These are phyloP conservation scores for Suhomyces wounanorum DNA, from an alignment of 1,139 yeast species.

Conservation along the genomic window DNA sequence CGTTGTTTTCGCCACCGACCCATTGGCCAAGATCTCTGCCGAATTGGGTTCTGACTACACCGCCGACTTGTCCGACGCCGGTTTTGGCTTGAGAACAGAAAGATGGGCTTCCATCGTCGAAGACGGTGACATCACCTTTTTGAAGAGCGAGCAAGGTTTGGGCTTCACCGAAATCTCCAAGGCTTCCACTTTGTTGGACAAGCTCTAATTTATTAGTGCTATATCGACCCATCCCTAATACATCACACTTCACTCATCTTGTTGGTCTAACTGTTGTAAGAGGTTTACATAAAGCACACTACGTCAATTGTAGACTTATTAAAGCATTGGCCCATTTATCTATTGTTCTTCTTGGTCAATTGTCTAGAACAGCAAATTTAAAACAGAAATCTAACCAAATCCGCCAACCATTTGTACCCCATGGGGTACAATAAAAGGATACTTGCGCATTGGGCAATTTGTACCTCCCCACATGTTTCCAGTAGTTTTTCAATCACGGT, in stretches of 20 bases:
- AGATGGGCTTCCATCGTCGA: conserved; percentile 22
- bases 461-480: too few species aligned
- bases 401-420: too few species aligned
- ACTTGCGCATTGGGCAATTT: too few species aligned
- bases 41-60: conserved; percentile 58
- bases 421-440: too few species aligned
- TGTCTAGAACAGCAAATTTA: too few species aligned
- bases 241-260: neutral
- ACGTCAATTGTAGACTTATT: too few species aligned
- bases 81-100: conserved; percentile 33
- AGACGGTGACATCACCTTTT: conserved; percentile 19
- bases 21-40: conserved; percentile 62
- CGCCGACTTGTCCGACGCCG: conserved; percentile 50
- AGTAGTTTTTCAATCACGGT: too few species aligned
- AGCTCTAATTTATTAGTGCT: conserved; percentile 5
- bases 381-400: too few species aligned
- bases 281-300: neutral
- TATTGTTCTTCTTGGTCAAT: too few species aligned
- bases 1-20: conserved; percentile 73
- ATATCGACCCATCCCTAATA: neutral
- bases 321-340: too few species aligned
- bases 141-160: conserved; percentile 59
- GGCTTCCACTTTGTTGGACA: conserved; percentile 53
- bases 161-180: conserved; percentile 64
- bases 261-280: neutral